phyloP scores from a whole-genome alignment of 768 basidiomycete genomes.

The Russula sp. region DNA sequence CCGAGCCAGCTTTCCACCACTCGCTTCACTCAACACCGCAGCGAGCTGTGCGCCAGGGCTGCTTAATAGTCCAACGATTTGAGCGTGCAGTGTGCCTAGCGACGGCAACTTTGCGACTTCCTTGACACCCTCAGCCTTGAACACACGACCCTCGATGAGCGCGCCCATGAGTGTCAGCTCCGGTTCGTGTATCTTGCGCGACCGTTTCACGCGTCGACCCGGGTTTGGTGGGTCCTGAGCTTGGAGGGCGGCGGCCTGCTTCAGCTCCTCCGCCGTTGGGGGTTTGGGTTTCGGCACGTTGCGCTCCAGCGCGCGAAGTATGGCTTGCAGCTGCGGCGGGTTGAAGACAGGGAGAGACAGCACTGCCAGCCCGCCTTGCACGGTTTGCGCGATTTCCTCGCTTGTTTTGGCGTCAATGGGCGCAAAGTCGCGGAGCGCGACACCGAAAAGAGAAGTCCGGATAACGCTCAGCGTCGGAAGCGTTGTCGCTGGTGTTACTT shows the following conservation, averaged over 20 bases:
- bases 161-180: slow-evolving; percentile 73
- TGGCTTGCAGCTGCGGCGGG: slow-evolving; percentile 62
- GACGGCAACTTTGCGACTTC: slow-evolving; percentile 71
- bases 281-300: slow-evolving; percentile 54
- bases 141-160: slow-evolving; percentile 68
- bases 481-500: slow-evolving; percentile 18
- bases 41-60: slow-evolving; percentile 69
- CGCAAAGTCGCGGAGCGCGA: slow-evolving; percentile 58
- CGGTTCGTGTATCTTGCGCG: slow-evolving; percentile 50
- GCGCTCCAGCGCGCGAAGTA: slow-evolving; percentile 63
- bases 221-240: slow-evolving; percentile 64
- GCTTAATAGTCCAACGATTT: slow-evolving; percentile 80
- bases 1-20: slow-evolving; percentile 62
- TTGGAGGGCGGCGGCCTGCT: slow-evolving; percentile 40
- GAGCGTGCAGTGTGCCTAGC: slow-evolving; percentile 68
- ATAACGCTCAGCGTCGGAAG: slow-evolving; percentile 60
- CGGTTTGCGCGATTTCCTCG: slow-evolving; percentile 47
- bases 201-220: slow-evolving; percentile 59
- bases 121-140: slow-evolving; percentile 52
- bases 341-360: slow-evolving; percentile 60
- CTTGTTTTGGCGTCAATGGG: slow-evolving; percentile 45
- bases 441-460: slow-evolving; percentile 75
- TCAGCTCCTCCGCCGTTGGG: slow-evolving; percentile 47
- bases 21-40: slow-evolving; percentile 60
- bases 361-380: slow-evolving; percentile 58